Conservation (phyloP, 306 rosid genomes). For the Alnus rubra region DNA sequence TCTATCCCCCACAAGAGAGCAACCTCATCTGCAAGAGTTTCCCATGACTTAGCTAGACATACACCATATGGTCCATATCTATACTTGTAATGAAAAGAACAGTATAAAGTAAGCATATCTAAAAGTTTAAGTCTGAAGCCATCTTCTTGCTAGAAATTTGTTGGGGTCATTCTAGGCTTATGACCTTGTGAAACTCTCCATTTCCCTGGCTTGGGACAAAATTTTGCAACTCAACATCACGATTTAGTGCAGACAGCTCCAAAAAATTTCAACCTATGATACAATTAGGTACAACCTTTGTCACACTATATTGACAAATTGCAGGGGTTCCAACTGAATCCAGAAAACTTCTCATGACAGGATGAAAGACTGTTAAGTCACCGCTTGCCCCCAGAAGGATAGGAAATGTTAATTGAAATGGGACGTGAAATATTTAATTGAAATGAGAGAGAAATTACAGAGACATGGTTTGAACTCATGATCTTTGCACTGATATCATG, state of each 20-base stretch:
- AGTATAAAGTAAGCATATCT: neutral
- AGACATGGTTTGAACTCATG: too few relatives aligned
- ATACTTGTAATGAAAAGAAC: neutral
- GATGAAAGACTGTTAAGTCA: too few relatives aligned
- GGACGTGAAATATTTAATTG: too few relatives aligned
- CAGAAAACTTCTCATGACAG: too few relatives aligned
- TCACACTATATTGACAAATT: neutral
- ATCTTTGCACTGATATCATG: too few relatives aligned
- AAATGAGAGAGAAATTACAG: too few relatives aligned
- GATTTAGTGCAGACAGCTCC: neutral
- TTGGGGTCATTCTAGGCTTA: neutral
- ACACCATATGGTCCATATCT: neutral
- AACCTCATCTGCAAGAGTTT: slow-evolving; percentile 57
- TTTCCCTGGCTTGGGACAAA: neutral
- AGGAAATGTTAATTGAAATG: too few relatives aligned
- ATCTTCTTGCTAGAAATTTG: neutral
- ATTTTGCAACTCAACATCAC: neutral
- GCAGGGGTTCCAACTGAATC: too few relatives aligned
- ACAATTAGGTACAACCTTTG: neutral
- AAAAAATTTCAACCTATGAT: neutral
- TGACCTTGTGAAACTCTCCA: neutral
- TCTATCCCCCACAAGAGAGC: slow-evolving; percentile 78
- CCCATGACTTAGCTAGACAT: neutral
- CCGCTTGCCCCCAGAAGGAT: too few relatives aligned
- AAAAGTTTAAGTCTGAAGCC: neutral